Evolutionary conservation across 768 basidiomycete species (phyloP), one percentile per base, ranked within the genome.

Genomic region (Lepiota brunneoincarnata): DNA sequence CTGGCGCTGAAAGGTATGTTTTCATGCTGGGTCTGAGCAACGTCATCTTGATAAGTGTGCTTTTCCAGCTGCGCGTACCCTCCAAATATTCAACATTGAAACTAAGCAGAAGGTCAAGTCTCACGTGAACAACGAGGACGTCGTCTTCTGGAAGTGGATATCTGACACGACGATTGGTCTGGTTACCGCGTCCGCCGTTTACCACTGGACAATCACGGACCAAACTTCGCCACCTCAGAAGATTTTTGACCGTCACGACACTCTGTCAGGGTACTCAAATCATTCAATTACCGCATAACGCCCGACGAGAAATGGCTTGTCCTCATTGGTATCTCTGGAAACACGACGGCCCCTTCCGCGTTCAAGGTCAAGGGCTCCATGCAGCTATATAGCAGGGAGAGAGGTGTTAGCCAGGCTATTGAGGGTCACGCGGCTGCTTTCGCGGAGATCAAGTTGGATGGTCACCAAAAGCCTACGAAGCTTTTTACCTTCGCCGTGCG

Each of bases 361-460:
- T 99, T 99, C 87, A 97, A 96, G 75, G 91, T 98, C 71, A 98
- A 98, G 75, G 97, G 97, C 24, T 82, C 91, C 6, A 97, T 99
- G 90, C 97, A 98, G 70, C 76, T 99, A 20, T 99, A 97, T 73
- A 96, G 90, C 67, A 77, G 85, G 56, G 95, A 97, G 58, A 80
- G 97, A 17, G 87, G 86, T 14, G 93, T 99, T 62, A 94, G 90
- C 64, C 97, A 99, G 72, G 91, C 97, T 34, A 99, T 99, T 53
- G 97, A 99, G 65, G 97, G 97, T 5, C 97, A 99, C 64, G 97
- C 97, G 24, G 97, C 97, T 49, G 85, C 94, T 23, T 99, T 99
- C 66, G 91, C 94, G 6, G 89, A 93, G 68, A 64, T 98, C 51
- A 94, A 91, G 75, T 74, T 89, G 49, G 97, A 98, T 51, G 94